A percentile compares a stretch with the other conserved stretches of the same genome.
These are phyloP conservation scores for Epichloe elymi DNA, from an alignment of 2,329 filamentous ascomycete species.

Conservation along the genomic window DNA sequence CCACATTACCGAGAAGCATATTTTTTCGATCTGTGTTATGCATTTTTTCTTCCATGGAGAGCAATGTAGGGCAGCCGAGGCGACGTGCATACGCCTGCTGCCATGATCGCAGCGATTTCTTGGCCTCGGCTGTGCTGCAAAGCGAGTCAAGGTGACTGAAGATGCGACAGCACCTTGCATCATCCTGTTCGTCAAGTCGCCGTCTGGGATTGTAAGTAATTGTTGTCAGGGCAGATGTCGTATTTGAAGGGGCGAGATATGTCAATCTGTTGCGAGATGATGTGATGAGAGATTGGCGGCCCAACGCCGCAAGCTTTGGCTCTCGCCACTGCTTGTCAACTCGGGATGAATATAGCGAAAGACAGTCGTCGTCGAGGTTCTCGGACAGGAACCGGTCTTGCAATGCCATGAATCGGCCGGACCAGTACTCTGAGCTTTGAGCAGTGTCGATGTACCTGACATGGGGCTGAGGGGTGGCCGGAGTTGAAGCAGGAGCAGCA, in stretches of 20 bases:
- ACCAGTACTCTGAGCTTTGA: slow-evolving; percentile 44
- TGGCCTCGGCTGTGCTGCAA: slow-evolving; percentile 35
- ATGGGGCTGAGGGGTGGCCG: slow-evolving; percentile 9
- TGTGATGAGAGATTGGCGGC: background rate
- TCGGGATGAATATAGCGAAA: background rate
- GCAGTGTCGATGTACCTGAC: slow-evolving; percentile 24
- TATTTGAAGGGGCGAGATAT: slow-evolving; percentile 19
- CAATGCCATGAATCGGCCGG: slow-evolving; percentile 44
- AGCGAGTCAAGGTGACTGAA: slow-evolving; percentile 33
- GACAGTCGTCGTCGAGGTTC: slow-evolving; percentile 10
- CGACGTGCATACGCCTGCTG: slow-evolving; percentile 35
- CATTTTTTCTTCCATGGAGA: slow-evolving; percentile 26
- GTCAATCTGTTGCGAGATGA: slow-evolving; percentile 9
- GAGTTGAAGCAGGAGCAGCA: background rate
- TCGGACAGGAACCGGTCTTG: slow-evolving; percentile 32
- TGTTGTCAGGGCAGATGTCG: slow-evolving; percentile 18
- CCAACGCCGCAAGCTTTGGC: background rate
- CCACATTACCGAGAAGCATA: background rate
- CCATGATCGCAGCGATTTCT: slow-evolving; percentile 33
- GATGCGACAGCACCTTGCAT: slow-evolving; percentile 28
- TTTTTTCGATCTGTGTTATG: slow-evolving; percentile 9
- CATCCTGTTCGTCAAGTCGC: slow-evolving; percentile 23
- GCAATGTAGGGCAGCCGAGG: slow-evolving; percentile 22
- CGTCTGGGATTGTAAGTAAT: slow-evolving; percentile 9
- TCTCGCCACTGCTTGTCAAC: background rate